These are phyloP conservation scores for Termitomyces eurrhizus DNA, from an alignment of 768 basidiomycete species.

Conservation along the genomic window DNA sequence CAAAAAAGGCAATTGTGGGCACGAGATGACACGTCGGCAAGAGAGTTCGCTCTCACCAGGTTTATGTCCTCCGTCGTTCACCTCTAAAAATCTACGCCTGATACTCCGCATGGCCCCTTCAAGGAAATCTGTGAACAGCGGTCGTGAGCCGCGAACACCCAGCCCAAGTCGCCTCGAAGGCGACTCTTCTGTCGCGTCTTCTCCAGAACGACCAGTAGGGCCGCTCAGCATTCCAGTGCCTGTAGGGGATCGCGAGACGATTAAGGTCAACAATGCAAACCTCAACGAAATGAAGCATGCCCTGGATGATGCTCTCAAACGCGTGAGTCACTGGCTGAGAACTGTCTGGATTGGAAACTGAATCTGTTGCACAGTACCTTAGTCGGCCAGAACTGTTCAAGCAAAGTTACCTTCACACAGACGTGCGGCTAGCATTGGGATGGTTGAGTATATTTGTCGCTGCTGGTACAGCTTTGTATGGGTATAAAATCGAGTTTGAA, in stretches of 20 bases:
- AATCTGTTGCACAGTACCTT: conserved; percentile 54
- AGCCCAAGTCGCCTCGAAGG: conserved; percentile 19
- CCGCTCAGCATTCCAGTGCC: conserved; percentile 47
- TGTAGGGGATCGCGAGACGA: conserved; percentile 43
- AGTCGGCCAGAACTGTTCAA: conserved; percentile 80
- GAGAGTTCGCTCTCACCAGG: conserved; percentile 5
- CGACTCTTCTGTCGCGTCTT: conserved; percentile 21
- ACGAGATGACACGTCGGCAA: conserved; percentile 17
- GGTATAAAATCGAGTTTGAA: conserved; percentile 87
- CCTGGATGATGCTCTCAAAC: conserved; percentile 87
- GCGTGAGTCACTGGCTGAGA: conserved; percentile 44
- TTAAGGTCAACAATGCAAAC: conserved; percentile 61
- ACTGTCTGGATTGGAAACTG: background rate
- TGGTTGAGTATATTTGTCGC: conserved; percentile 86
- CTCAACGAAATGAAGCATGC: conserved; percentile 62
- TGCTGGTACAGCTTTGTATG: conserved; percentile 76
- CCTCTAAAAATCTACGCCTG: conserved; percentile 2
- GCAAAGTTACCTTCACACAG: conserved; percentile 83
- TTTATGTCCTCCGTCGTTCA: conserved; percentile 11
- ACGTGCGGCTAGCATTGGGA: conserved; percentile 82
- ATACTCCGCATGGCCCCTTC: conserved; percentile 16
- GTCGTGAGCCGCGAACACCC: conserved; percentile 15
- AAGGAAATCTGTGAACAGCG: conserved; percentile 14
- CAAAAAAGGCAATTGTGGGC: conserved; percentile 11
- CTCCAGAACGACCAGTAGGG: conserved; percentile 47